Base-by-base conservation (phyloP, 2,329 filamentous ascomycete genomes). In the Knoxdaviesia proteae region DNA sequence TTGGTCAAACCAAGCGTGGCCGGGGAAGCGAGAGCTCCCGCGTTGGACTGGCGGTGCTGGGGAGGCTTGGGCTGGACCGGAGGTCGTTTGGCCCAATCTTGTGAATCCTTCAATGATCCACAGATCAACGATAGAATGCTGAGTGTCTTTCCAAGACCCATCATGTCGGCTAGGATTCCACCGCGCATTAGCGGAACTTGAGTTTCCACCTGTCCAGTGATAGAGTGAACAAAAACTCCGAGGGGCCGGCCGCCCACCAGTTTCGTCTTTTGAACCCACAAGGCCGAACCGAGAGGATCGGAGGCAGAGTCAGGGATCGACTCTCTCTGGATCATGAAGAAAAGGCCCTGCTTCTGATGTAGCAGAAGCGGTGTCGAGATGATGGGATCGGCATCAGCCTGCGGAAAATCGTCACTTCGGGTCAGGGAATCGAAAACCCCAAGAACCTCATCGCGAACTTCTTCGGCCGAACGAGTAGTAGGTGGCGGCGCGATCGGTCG, bases 261-360 rank as follows among this genome's bases (percentile, higher is more conserved):
- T 72, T 46, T 71, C 63, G 1, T 80, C 61, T 41, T 63, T 62
- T 36, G 53, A 53, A 30, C 58, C 54, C 35, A 65, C 60, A 43
- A 71, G 29, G 71, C 58, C 51, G 81, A 76, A 86, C 87, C 96
- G 35, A 94, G 72, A 0, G 83, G 81, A 42, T 77, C 77, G 47
- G 77, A 73, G 10, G 69, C 67, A 42, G 71, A 68, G 40, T 80
- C 73, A 3, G 67, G 62, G 0, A 64, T 63, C 40, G 74, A 71
- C 58, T 96, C 88, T 47, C 83, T 80, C 20, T 72, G 71, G 7
- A 67, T 74, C 79, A 96, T 84, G 55, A 94, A 96, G 55, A 77
- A 74, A 0, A 96, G 68, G 0, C 81, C 88, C 58, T 94, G 86
- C 56, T 84, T 90, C 57, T 96, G 88, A 59, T 96, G 88, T 45